These are phyloP conservation scores for Beauveria asiatica DNA, from an alignment of 2,329 filamentous ascomycete genomes.

Conservation along the genomic window DNA sequence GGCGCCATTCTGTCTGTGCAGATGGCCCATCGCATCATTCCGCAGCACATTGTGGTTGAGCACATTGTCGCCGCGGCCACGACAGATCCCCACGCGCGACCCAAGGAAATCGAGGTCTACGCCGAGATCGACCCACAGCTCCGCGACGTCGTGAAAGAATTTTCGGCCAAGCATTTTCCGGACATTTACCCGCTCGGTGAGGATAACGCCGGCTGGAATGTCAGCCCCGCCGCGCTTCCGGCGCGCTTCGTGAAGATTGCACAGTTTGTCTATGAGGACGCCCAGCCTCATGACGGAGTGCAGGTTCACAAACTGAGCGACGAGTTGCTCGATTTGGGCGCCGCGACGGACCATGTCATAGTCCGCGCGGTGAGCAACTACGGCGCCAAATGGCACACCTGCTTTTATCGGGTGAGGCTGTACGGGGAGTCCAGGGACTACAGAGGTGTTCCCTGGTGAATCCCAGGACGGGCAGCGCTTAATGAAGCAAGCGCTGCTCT, in stretches of 20 bases:
- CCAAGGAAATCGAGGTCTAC: constrained; percentile 63
- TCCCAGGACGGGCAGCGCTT: not conserved
- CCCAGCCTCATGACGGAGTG: constrained; percentile 32
- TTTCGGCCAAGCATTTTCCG: constrained; percentile 34
- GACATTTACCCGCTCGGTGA: constrained; percentile 12
- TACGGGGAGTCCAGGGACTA: constrained; percentile 34
- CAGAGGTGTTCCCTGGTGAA: not conserved
- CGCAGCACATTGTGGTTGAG: constrained; percentile 63
- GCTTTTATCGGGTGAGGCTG: constrained; percentile 55
- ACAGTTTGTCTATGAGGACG: constrained; percentile 44
- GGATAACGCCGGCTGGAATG: constrained; percentile 21
- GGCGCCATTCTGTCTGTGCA: constrained; percentile 59
- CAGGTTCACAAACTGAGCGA: constrained; percentile 46
- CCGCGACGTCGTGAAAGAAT: constrained; percentile 33
- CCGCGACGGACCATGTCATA: constrained; percentile 42
- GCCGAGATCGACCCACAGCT: constrained; percentile 41
- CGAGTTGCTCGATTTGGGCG: constrained; percentile 38
- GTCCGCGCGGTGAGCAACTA: constrained; percentile 51
- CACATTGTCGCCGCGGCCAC: constrained; percentile 58
- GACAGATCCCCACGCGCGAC: constrained; percentile 52
- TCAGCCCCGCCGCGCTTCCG: constrained; percentile 19
- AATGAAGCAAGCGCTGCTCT: not conserved
- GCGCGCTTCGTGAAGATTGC: constrained; percentile 48
- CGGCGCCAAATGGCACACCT: constrained; percentile 50
- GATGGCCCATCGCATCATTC: constrained; percentile 49